These are phyloP conservation scores for Kwoniella sp. DNA, from an alignment of 768 basidiomycete species.

Conservation along the genomic window DNA sequence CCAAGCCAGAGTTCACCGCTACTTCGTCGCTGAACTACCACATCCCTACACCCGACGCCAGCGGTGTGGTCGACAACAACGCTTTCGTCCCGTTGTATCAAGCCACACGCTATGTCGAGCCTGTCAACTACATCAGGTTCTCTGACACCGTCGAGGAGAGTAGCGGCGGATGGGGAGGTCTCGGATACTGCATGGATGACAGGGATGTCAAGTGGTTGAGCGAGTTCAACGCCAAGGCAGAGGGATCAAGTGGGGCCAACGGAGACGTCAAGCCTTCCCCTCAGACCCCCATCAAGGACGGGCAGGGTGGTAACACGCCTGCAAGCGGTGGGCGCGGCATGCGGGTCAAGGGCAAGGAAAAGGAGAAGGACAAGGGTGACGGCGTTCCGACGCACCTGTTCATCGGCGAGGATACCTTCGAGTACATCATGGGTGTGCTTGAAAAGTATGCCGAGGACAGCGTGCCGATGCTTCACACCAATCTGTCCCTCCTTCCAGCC, in stretches of 20 bases:
- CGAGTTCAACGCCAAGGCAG: slow-evolving; percentile 65
- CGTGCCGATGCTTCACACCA: slow-evolving; percentile 79
- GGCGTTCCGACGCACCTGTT: slow-evolving; percentile 53
- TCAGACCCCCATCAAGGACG: slow-evolving; percentile 8
- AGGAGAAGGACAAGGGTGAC: slow-evolving; percentile 76
- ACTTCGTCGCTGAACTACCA: slow-evolving; percentile 53
- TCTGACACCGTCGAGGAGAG: slow-evolving; percentile 74
- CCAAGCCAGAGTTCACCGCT: slow-evolving; percentile 44
- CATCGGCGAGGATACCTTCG: slow-evolving; percentile 87
- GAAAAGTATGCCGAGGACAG: slow-evolving; percentile 87
- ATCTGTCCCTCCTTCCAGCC: slow-evolving; percentile 48
- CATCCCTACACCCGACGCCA: slow-evolving; percentile 91
- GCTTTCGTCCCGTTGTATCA: slow-evolving; percentile 77
- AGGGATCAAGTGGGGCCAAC: slow-evolving; percentile 59
- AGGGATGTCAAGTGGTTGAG: slow-evolving; percentile 92
- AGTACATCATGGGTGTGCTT: slow-evolving; percentile 88
- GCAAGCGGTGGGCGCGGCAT: slow-evolving; percentile 33
- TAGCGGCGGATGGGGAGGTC: slow-evolving; percentile 64
- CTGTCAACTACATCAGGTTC: slow-evolving; percentile 69
- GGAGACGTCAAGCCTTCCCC: slow-evolving; percentile 1
- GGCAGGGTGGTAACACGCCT: slow-evolving; percentile 36
- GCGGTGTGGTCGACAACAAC: slow-evolving; percentile 60
- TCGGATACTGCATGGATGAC: slow-evolving; percentile 92
- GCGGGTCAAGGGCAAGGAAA: slow-evolving; percentile 61
- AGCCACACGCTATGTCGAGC: slow-evolving; percentile 66